Base-by-base conservation (phyloP, 441 rosid genomes). In the Erysimum cheiri region DNA sequence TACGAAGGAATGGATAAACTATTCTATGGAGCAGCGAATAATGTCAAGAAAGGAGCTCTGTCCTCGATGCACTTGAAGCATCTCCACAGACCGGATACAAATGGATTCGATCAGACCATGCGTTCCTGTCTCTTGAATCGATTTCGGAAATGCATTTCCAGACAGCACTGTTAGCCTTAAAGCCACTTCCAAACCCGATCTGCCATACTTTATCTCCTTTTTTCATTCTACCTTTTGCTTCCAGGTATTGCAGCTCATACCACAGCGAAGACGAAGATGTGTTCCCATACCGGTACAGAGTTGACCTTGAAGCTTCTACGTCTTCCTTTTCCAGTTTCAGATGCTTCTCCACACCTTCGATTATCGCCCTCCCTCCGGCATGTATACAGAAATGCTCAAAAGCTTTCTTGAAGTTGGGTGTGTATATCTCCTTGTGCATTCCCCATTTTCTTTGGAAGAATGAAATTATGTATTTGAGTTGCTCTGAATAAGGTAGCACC, bases 311-410 rank as follows among this genome's bases (percentile, higher is more conserved):
- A 36, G 92, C 90, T 80, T 87, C 90, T 24, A 63, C 84, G 58
- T 87, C 90, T 74, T 81, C 85, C 72, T 75, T 80, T 3, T 74
- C 74, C 36, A 85, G 83, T 81, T 73, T 79, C n/a, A 87, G 85
- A 60, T 80, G 85, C 32, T 69, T 79, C 81, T 77, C 82, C 58
- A 85, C 80, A 0, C 81, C 85, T n/a, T 85, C 86, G 0, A 88
- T 84, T 19, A 87, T 76, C 1, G 88, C 85, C 43, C 83, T 82
- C 37, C 91, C 89, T 17, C 87, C 91, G 0, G 89, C 91, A 64
- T 88, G 93, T 74, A 85, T 80, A 39, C 91, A 88, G 74, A 87
- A 82, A 80, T 85, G 91, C 56, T 88, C 75, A 49, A 88, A 85
- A 36, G 85, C 90, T 77, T 84, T 88, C 82, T 80, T 86, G 76